These are phyloP conservation scores for Citrullus mucosospermus DNA, from an alignment of 306 rosid genomes.

Conservation along the genomic window DNA sequence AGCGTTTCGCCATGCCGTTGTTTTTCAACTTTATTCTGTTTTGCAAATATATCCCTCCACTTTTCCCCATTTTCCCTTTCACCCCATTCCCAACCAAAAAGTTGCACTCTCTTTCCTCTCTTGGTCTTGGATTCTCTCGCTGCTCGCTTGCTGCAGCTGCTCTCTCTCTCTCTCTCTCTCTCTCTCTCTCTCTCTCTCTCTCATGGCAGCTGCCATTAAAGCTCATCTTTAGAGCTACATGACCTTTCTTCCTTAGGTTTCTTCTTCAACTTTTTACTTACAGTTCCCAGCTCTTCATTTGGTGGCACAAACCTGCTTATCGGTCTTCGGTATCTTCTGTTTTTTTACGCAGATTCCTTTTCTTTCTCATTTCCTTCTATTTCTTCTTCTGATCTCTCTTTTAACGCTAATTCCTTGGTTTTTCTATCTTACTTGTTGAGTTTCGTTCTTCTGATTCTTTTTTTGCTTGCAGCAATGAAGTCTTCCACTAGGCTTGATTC, in stretches of 20 bases:
- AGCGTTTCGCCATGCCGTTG: conserved; percentile 5
- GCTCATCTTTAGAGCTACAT: conserved; percentile 25
- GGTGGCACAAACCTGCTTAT: conserved; percentile 7
- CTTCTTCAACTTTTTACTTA: conserved; percentile 17
- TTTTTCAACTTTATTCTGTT: not conserved
- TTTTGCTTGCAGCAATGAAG: conserved; percentile 29
- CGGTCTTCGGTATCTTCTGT: conserved; percentile 2
- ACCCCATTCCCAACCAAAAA: not conserved
- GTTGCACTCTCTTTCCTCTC: not conserved
- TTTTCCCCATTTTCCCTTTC: not conserved
- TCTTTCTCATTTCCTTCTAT: not conserved
- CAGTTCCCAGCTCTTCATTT: conserved; percentile 15
- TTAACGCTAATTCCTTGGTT: not conserved
- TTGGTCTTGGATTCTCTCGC: not conserved
- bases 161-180: not conserved
- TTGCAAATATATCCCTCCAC: conserved; percentile 14
- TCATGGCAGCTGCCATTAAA: conserved; percentile 18
- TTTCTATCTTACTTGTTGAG: not conserved
- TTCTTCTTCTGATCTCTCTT: conserved; percentile 27
- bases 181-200: conserved; percentile 11
- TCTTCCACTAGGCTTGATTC: conserved; percentile 68
- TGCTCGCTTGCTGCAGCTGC: not conserved
- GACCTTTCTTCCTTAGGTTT: conserved; percentile 15
- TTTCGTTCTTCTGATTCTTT: not conserved
- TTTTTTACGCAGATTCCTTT: not conserved